A percentile compares a stretch with the other conserved stretches of the same genome.
Conservation (phyloP, 495 filamentous ascomycete species). For the Aspergillus egyptiacus region DNA sequence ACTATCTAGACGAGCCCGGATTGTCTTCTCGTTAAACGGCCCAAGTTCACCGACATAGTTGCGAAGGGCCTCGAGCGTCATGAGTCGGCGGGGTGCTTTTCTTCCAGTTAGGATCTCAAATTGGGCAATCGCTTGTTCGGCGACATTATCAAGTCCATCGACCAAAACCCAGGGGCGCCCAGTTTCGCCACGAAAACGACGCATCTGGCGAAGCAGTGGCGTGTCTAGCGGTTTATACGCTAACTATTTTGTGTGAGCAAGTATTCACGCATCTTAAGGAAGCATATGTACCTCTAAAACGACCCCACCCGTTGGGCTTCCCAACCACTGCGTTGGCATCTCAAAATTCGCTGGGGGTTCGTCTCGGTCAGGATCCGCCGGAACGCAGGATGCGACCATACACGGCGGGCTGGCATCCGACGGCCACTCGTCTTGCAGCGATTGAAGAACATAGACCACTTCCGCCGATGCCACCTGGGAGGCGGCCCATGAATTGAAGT, state of each 20-base stretch:
- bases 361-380: slow-evolving; percentile 57
- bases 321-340: slow-evolving; percentile 68
- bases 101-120: slow-evolving; percentile 82
- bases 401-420: slow-evolving; percentile 56
- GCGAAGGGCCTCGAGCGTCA: slow-evolving; percentile 62
- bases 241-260: slow-evolving; percentile 39
- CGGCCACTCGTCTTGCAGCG: slow-evolving; percentile 61
- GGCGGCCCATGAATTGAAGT: slow-evolving; percentile 61
- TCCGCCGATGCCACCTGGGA: slow-evolving; percentile 40
- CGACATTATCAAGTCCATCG: slow-evolving; percentile 73
- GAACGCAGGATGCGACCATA: slow-evolving; percentile 73
- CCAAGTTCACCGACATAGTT: slow-evolving; percentile 42
- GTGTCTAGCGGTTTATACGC: slow-evolving; percentile 71
- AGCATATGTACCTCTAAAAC: slow-evolving; percentile 57
- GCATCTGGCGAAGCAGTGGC: slow-evolving; percentile 62
- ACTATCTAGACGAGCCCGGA: slow-evolving; percentile 35
- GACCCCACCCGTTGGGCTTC: slow-evolving; percentile 72
- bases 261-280: neutral
- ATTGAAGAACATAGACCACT: slow-evolving; percentile 55
- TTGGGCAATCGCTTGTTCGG: slow-evolving; percentile 76
- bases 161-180: slow-evolving; percentile 67
- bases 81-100: slow-evolving; percentile 65
- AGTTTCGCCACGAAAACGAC: slow-evolving; percentile 50
- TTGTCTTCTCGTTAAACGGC: slow-evolving; percentile 40
- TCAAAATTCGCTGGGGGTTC: slow-evolving; percentile 66